phyloP scores from a whole-genome alignment of 805 yeast species.

The Starmerella stellata region DNA sequence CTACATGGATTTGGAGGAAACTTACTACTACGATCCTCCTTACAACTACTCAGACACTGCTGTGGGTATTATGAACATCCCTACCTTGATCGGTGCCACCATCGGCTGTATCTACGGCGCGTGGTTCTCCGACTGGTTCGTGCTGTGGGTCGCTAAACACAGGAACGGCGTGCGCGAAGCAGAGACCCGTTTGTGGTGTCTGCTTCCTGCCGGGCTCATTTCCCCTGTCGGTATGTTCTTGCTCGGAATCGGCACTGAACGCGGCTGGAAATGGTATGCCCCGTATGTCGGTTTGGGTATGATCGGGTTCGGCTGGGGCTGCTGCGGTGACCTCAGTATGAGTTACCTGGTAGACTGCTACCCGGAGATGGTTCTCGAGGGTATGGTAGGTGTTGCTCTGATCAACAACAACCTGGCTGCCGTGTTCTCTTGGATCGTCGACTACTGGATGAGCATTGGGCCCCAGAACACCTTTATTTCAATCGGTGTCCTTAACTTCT shows the following conservation, averaged over 20 bases:
- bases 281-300: conserved; percentile 38
- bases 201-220: conserved; percentile 30
- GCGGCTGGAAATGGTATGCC: conserved; percentile 38
- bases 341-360: conserved; percentile 41
- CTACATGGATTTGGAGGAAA: conserved; percentile 57
- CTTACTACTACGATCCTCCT: conserved; percentile 45
- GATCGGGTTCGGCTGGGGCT: conserved; percentile 37
- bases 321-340: conserved; percentile 30
- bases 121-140: conserved; percentile 34
- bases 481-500: conserved; percentile 31
- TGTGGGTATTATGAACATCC: conserved; percentile 60
- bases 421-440: conserved; percentile 40
- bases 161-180: conserved; percentile 38
- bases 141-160: conserved; percentile 31
- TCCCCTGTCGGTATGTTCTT: conserved; percentile 40
- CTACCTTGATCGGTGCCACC: conserved; percentile 39
- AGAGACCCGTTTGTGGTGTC: conserved; percentile 40
- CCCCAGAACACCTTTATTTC: conserved; percentile 39
- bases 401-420: conserved; percentile 31
- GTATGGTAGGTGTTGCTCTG: conserved; percentile 38
- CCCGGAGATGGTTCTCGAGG: conserved; percentile 35
- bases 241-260: conserved; percentile 48
- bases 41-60: conserved; percentile 47
- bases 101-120: conserved; percentile 35
- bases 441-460: conserved; percentile 39